These are phyloP conservation scores for Quercus rubra DNA, from an alignment of 306 rosid genomes.

Conservation along the genomic window DNA sequence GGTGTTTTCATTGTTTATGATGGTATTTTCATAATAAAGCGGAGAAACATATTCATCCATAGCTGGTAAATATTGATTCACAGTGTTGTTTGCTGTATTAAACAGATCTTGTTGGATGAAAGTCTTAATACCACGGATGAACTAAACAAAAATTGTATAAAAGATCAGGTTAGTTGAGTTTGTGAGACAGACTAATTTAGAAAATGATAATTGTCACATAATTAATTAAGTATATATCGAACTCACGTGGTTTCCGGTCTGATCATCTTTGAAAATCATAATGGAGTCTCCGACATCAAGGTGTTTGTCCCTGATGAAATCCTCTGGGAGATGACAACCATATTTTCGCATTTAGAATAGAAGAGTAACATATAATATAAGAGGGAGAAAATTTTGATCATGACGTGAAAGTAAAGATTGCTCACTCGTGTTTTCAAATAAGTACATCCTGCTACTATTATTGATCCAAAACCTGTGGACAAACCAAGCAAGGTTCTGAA, in stretches of 20 bases:
- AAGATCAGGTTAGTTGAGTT: background rate
- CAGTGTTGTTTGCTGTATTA: background rate
- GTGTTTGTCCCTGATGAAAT: background rate
- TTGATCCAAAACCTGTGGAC: slow-evolving; percentile 32
- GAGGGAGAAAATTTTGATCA: background rate
- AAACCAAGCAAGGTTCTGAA: too few relatives aligned
- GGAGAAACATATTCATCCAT: background rate
- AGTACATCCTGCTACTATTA: slow-evolving; percentile 21
- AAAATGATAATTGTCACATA: background rate
- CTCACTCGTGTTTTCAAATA: slow-evolving; percentile 32
- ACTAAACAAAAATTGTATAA: background rate
- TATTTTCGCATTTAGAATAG: background rate
- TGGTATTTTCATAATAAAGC: background rate
- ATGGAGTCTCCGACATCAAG: slow-evolving; percentile 16
- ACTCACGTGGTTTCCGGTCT: slow-evolving; percentile 19
- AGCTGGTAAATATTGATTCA: background rate
- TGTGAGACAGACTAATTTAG: background rate
- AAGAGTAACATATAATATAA: background rate
- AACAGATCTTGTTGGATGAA: background rate
- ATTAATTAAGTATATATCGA: background rate
- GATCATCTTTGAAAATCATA: slow-evolving; percentile 21
- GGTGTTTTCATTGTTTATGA: background rate
- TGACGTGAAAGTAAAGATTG: background rate
- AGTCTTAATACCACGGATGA: background rate
- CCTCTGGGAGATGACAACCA: slow-evolving; percentile 1